These are phyloP conservation scores for Fistulina hepatica DNA, from an alignment of 1,284 basidiomycete genomes.

Conservation along the genomic window DNA sequence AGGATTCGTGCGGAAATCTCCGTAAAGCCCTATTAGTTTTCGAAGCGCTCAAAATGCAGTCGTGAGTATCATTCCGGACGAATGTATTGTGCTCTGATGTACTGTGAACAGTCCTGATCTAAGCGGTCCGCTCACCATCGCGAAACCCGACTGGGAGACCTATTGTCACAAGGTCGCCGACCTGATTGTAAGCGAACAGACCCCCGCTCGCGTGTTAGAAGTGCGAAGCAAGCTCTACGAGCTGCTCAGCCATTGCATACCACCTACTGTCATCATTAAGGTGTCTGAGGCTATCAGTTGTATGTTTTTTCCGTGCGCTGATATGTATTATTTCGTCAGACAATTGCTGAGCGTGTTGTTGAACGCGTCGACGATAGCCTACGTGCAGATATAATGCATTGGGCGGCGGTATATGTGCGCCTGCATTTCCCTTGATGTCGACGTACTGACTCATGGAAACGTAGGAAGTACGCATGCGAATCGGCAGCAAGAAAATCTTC, in stretches of 20 bases:
- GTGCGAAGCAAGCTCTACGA: slow-evolving; percentile 93
- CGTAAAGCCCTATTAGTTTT: slow-evolving; percentile 92
- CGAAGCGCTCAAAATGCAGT: slow-evolving; percentile 94
- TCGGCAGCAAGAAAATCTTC: slow-evolving; percentile 90
- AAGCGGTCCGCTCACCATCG: slow-evolving; percentile 63
- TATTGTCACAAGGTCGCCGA: slow-evolving; percentile 94
- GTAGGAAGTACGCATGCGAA: slow-evolving; percentile 83
- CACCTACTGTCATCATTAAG: slow-evolving; percentile 86
- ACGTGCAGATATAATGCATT: slow-evolving; percentile 88
- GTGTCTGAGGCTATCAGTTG: slow-evolving; percentile 30
- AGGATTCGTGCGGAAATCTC: slow-evolving; percentile 82
- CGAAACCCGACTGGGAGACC: slow-evolving; percentile 99
- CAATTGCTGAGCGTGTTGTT: slow-evolving; percentile 78
- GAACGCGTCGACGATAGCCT: slow-evolving; percentile 81
- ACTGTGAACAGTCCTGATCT: slow-evolving; percentile 50
- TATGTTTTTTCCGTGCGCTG: slow-evolving; percentile 1
- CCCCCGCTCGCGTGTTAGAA: slow-evolving; percentile 85
- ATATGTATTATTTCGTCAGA: slow-evolving; percentile 39
- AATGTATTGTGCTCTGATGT: slow-evolving; percentile 2
- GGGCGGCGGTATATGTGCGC: slow-evolving; percentile 93
- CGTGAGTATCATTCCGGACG: slow-evolving; percentile 34
- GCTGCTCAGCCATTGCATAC: slow-evolving; percentile 94
- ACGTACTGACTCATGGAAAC: no score
- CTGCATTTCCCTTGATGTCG: no score
- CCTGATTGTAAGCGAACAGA: slow-evolving; percentile 85